Base-by-base conservation (phyloP, 1,284 basidiomycete genomes). In the Apiotrichum sp. region DNA sequence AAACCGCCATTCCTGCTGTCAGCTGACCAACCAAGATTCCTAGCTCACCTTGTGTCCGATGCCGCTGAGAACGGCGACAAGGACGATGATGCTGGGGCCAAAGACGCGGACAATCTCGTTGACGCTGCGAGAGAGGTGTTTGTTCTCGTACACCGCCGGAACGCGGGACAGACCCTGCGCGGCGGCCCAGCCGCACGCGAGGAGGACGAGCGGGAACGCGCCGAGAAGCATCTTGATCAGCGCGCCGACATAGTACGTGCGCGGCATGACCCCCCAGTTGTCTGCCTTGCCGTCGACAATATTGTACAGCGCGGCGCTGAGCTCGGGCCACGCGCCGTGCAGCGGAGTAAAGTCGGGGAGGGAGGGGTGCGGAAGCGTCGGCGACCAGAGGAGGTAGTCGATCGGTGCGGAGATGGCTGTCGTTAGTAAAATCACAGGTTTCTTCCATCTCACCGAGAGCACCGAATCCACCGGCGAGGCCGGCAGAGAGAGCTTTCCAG, bases 191-290 rank as follows among this genome's bases (percentile, higher is more conserved):
- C 77, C 65, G 0, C 83, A 81, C 6, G 88, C 65, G n/a, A 82
- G 34, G 3, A 73, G 0, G 0, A 83, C 77, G 13, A 96, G 80
- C 0, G 89, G 87, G 0, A 83, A 66, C 0, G 86, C 78, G 2
- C 83, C 80, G 3, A 89, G 78, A 2, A 93, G 80, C 2, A 97
- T 81, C 62, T 88, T 92, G 0, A 92, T 92, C 0, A 98, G 81
- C 61, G 82, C 80, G 0, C 80, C 73, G 64, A 89, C 79, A 75
- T 98, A 98, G 1, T 83, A 79, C 58, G 84, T 80, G 36, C 77
- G 78, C 0, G 93, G 89, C 13, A 86, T 73, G 72, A 93, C 87
- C 61, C 96, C 95, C 95, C 95, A 98, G 32, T 95, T 85, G 0
- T 85, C 78, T 47, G 88, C 87, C 70, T 95, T 89, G 29, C 92